These are phyloP conservation scores for Aspergillus steynii DNA, from an alignment of 495 filamentous ascomycete genomes.

Conservation along the genomic window DNA sequence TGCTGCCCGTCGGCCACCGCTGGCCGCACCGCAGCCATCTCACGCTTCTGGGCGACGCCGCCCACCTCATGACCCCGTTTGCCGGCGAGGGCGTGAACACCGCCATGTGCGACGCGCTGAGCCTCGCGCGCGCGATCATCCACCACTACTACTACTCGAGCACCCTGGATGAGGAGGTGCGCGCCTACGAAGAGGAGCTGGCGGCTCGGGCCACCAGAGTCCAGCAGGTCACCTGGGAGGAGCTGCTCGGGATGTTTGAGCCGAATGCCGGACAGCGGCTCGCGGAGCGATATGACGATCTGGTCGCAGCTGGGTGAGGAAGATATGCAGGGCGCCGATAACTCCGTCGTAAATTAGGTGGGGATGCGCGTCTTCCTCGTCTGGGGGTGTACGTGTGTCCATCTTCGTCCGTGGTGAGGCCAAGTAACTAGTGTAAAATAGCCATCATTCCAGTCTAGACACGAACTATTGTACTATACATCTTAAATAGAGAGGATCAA, in stretches of 20 bases:
- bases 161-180: neutral
- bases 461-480: too few relatives aligned
- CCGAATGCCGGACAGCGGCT: too few relatives aligned
- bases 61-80: constrained; percentile 63
- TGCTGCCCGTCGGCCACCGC: constrained; percentile 49
- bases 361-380: too few relatives aligned
- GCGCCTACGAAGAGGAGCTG: neutral
- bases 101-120: constrained; percentile 57
- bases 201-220: neutral
- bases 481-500: too few relatives aligned
- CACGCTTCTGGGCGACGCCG: constrained; percentile 62
- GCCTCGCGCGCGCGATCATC: constrained; percentile 44
- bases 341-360: too few relatives aligned
- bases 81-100: constrained; percentile 62
- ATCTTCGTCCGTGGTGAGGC: too few relatives aligned
- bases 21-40: constrained; percentile 48
- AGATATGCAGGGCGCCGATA: too few relatives aligned
- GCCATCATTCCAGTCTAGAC: too few relatives aligned
- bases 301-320: too few relatives aligned
- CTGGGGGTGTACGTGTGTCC: too few relatives aligned
- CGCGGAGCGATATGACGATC: too few relatives aligned
- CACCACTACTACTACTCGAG: neutral
- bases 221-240: neutral
- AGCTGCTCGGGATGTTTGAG: neutral
- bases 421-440: too few relatives aligned